Conservation (phyloP, 2,329 filamentous ascomycete species). For the Stagonosporopsis vannaccii region DNA sequence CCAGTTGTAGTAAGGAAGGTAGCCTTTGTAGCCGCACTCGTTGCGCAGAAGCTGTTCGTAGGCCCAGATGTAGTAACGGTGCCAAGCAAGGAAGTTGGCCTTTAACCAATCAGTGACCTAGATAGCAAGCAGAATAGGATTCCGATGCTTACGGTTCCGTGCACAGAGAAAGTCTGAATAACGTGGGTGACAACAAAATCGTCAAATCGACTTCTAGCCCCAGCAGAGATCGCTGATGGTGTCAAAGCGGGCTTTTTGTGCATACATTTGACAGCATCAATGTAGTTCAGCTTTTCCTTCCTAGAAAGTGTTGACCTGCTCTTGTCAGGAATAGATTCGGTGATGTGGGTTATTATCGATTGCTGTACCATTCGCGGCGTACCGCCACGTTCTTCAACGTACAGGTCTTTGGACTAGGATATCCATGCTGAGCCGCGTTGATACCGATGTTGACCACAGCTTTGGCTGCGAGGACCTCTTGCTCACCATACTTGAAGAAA, state of each 20-base stretch:
- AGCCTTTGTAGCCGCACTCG: conserved; percentile 54
- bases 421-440: conserved; percentile 32
- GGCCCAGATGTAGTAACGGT: conserved; percentile 52
- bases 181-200: conserved; percentile 44
- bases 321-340: not conserved
- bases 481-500: conserved; percentile 21
- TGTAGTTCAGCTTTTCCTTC: conserved; percentile 37
- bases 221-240: conserved; percentile 26
- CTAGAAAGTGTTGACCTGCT: conserved; percentile 30
- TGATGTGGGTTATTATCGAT: rapidly evolving
- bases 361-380: conserved; percentile 53
- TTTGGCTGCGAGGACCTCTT: conserved; percentile 43
- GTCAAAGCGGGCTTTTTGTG: conserved; percentile 31
- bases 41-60: conserved; percentile 53
- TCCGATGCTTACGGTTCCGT: conserved; percentile 31
- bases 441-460: conserved; percentile 44
- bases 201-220: conserved; percentile 40
- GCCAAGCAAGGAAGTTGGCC: conserved; percentile 51
- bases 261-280: conserved; percentile 41
- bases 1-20: conserved; percentile 62
- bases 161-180: conserved; percentile 39
- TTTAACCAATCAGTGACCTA: conserved; percentile 8
- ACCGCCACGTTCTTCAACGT: conserved; percentile 49
- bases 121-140: not conserved
- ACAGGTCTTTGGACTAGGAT: conserved; percentile 36